These are phyloP conservation scores for Ambrosia trifida DNA, from an alignment of 129 eudicot species.

Conservation along the genomic window DNA sequence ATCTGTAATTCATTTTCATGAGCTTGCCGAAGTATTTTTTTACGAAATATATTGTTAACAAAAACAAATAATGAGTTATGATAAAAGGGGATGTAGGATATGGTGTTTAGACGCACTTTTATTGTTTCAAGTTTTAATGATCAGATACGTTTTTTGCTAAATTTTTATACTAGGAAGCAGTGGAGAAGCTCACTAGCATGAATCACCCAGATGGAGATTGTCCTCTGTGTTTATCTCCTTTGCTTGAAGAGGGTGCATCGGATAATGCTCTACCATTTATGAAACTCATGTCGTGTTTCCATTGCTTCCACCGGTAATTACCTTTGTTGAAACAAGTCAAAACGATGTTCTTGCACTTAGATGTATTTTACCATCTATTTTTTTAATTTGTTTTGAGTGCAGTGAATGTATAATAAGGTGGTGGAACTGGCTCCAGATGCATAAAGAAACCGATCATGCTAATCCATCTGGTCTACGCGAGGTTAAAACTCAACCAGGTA, in stretches of 20 bases:
- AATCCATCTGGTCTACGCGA: slow-evolving; percentile 32
- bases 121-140: neutral
- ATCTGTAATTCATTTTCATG: neutral
- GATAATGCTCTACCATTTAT: slow-evolving; percentile 54
- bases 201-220: slow-evolving; percentile 95
- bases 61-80: too few species aligned
- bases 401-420: slow-evolving; percentile 89
- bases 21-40: slow-evolving; percentile 12
- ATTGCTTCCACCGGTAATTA: slow-evolving; percentile 83
- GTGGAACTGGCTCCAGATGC: slow-evolving; percentile 72
- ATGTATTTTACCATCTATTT: neutral
- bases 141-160: neutral
- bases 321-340: neutral
- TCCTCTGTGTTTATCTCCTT: slow-evolving; percentile 81
- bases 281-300: slow-evolving; percentile 96
- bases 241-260: slow-evolving; percentile 57
- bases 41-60: too few species aligned
- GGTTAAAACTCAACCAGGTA: slow-evolving; percentile 40
- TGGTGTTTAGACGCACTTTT: neutral
- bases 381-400: slow-evolving; percentile 22
- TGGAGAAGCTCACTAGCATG: slow-evolving; percentile 80
- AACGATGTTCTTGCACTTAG: neutral
- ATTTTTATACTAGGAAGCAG: slow-evolving; percentile 66
- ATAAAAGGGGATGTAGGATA: neutral
- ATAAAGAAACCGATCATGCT: slow-evolving; percentile 41